Conservation (phyloP, 1,139 yeast genomes). For the Hansenula sp. region DNA sequence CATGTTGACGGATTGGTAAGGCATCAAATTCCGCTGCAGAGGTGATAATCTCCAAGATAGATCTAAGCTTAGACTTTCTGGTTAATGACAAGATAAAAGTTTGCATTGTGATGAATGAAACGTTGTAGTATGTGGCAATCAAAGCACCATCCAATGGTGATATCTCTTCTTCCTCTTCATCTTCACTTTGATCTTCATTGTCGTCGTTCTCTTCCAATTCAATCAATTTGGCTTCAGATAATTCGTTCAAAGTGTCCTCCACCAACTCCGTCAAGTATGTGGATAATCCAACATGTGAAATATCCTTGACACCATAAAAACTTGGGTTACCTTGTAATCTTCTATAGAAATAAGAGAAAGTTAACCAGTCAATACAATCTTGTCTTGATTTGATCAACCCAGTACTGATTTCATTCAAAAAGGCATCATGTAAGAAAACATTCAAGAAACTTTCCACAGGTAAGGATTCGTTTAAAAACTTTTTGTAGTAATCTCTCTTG, state of each 20-base stretch:
- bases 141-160: constrained; percentile 64
- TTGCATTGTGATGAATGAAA: constrained; percentile 64
- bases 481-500: constrained; percentile 59
- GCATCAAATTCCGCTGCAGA: constrained; percentile 67
- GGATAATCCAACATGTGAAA: constrained; percentile 65
- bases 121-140: constrained; percentile 69
- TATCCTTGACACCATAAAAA: constrained; percentile 72
- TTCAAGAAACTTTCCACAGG: constrained; percentile 81
- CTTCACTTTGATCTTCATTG: constrained; percentile 31
- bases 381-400: constrained; percentile 66
- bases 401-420: constrained; percentile 68
- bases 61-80: constrained; percentile 52
- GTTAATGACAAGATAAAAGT: constrained; percentile 45
- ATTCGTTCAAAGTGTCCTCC: constrained; percentile 65
- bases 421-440: constrained; percentile 54
- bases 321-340: constrained; percentile 81
- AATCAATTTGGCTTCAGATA: constrained; percentile 57
- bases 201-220: constrained; percentile 43
- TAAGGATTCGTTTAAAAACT: constrained; percentile 67
- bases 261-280: constrained; percentile 80
- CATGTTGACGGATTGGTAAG: constrained; percentile 59
- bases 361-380: constrained; percentile 87
- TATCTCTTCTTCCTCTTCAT: constrained; percentile 42
- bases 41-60: constrained; percentile 61
- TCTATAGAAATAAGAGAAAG: constrained; percentile 79